Evolutionary conservation across 768 basidiomycete genomes (phyloP), one percentile per base, ranked within the genome.

Genomic region (Nidularia pulvinata): DNA sequence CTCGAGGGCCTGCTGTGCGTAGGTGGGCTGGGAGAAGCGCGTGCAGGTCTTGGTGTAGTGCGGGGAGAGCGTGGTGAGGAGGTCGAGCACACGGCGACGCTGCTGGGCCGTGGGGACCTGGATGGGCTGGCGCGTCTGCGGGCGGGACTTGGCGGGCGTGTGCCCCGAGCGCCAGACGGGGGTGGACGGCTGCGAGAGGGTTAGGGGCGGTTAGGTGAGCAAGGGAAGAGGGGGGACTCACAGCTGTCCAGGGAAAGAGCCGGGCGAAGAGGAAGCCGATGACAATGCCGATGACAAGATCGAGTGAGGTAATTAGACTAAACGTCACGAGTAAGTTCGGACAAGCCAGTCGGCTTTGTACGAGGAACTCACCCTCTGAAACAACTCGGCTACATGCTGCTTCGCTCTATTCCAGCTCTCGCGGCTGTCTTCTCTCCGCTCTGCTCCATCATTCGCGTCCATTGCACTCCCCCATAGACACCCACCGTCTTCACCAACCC

Each of bases 21-120:
- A 99, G 34, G 92, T 76, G 6, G 88, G 84, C 67, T 98, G 96
- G 4, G 92, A 78, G 61, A 81, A 78, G 49, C 91, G 84, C 6
- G 91, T 93, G 72, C 95, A 98, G 71, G 95, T 89, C 53, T 87
- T 88, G 16, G 97, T 98, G 68, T 98, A 89, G 65, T 97, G 93
- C 0, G 94, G 86, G 0, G 93, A 86, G 46, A 99, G 82, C 4
- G 89, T 88, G 32, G 89, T 89, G 52, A 99, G 79, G 50, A 98
- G 81, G 52, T 93, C 86, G 35, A 98, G 81, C 10, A 98, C 85
- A 22, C 95, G 88, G 30, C 78, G 78, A 11, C 97, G 88, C 69
- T 98, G 94, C 45, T 89, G 86, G 10, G 88, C 67, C 0, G 90
- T 91, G 1, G 96, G 96, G 1, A 91, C 77, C 30, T 84, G 80